Conservation (phyloP, 345 rosid genomes). For the Euclidium syriacum region DNA sequence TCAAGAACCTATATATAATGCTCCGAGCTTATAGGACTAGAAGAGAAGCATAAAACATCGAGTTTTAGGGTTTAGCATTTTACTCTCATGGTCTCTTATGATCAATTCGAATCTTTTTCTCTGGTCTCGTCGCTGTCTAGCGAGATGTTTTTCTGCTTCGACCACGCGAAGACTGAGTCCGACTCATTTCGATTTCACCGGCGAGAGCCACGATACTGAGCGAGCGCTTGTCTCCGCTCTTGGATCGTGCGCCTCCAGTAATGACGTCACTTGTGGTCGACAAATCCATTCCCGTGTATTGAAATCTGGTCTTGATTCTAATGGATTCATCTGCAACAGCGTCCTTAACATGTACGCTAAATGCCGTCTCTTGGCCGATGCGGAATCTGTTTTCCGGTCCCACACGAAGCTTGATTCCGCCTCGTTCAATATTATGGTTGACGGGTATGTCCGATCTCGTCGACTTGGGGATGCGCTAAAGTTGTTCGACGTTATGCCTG, state of each 20-base stretch:
- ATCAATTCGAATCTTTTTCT: slow-evolving; percentile 33
- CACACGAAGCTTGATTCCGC: slow-evolving; percentile 39
- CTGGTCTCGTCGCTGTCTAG: slow-evolving; percentile 12
- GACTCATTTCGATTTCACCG: slow-evolving; percentile 16
- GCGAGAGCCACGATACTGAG: slow-evolving; percentile 28
- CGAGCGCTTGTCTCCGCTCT: slow-evolving; percentile 52
- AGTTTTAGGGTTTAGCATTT: not conserved
- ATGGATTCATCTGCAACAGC: slow-evolving; percentile 60
- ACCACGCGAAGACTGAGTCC: slow-evolving; percentile 4
- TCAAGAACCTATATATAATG: not conserved
- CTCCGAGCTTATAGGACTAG: not conserved
- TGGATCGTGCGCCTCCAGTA: slow-evolving; percentile 42
- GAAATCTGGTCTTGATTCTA: slow-evolving; percentile 54
- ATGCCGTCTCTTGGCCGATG: slow-evolving; percentile 51
- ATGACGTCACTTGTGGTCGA: slow-evolving; percentile 38
- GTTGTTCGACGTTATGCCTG: slow-evolving; percentile 64
- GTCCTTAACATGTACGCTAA: slow-evolving; percentile 70
- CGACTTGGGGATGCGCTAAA: slow-evolving; percentile 44
- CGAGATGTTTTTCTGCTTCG: slow-evolving; percentile 38
- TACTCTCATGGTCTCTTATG: slow-evolving; percentile 41
- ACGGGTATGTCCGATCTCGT: slow-evolving; percentile 47
- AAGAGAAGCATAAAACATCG: not conserved
- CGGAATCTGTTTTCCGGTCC: slow-evolving; percentile 39
- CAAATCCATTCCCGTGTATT: slow-evolving; percentile 47
- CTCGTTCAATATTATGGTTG: slow-evolving; percentile 62